Conservation (phyloP, 176 grass and related monocot species). For the Avena atlantica region DNA sequence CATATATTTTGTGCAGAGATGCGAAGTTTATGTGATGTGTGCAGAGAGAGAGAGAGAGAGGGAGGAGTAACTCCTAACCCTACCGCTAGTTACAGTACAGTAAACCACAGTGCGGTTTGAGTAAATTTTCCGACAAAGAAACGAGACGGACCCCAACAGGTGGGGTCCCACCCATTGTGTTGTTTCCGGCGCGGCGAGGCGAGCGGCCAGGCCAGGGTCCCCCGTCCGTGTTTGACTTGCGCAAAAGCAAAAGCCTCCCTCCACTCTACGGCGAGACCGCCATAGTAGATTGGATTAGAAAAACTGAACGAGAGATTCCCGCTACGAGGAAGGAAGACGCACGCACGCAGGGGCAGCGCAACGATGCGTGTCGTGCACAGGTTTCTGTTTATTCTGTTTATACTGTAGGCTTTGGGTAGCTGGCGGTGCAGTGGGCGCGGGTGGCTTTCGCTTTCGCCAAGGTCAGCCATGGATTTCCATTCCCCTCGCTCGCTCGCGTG, state of each 20-base stretch:
- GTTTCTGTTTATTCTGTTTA: background rate
- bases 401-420: no score
- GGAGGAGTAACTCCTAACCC: no score
- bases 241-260: constrained; percentile 44
- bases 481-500: background rate
- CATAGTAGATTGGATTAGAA: background rate
- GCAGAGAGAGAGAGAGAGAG: no score
- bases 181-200: background rate
- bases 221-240: constrained; percentile 56
- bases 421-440: background rate
- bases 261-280: background rate
- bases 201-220: background rate
- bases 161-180: background rate
- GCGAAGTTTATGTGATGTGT: no score
- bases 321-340: constrained; percentile 36
- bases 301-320: constrained; percentile 53
- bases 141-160: background rate
- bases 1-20: no score
- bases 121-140: background rate
- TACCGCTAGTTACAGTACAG: no score
- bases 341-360: background rate
- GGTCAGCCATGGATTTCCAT: constrained; percentile 42
- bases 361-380: background rate
- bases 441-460: constrained; percentile 29
- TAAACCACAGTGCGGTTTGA: background rate